Evolutionary conservation across 2,329 filamentous ascomycete genomes (phyloP).

Genomic region (Colletotrichum sp.): DNA sequence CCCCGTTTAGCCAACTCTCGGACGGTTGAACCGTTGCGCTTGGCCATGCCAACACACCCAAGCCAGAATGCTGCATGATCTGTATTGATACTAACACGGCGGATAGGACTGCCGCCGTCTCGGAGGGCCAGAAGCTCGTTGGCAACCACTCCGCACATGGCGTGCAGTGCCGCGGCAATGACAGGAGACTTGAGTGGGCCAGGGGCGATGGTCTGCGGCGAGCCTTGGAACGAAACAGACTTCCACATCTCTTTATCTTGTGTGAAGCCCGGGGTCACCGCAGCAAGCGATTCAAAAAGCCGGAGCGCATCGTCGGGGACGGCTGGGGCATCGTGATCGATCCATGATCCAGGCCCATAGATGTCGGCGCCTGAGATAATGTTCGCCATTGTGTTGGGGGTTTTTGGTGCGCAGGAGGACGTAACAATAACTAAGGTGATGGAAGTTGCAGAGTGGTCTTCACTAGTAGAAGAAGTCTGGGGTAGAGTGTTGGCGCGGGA

Average conservation of each 20-base stretch:
- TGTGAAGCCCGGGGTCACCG: not conserved
- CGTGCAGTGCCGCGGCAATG: not conserved
- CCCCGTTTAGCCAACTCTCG: not conserved
- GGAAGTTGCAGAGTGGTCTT: not conserved
- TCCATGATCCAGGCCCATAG: not conserved
- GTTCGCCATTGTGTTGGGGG: not conserved
- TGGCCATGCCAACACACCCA: not conserved
- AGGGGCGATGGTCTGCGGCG: not conserved
- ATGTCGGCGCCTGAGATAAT: not conserved
- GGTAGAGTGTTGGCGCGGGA: not conserved
- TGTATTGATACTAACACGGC: not conserved
- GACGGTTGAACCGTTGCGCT: not conserved
- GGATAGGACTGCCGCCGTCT: not conserved
- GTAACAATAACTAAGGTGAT: not conserved
- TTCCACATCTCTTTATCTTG: not conserved
- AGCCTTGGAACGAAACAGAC: not conserved
- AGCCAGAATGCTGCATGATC: not conserved
- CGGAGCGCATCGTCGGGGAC: not conserved
- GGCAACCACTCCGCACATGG: not conserved
- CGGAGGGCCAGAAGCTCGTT: not conserved
- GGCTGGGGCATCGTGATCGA: not conserved
- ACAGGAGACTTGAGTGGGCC: not conserved
- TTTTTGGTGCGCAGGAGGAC: not conserved
- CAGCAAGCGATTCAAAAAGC: not conserved
- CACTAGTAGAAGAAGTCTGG: not conserved